Evolutionary conservation across 257 asterid species (phyloP).

Genomic region (Solanum tarijense): DNA sequence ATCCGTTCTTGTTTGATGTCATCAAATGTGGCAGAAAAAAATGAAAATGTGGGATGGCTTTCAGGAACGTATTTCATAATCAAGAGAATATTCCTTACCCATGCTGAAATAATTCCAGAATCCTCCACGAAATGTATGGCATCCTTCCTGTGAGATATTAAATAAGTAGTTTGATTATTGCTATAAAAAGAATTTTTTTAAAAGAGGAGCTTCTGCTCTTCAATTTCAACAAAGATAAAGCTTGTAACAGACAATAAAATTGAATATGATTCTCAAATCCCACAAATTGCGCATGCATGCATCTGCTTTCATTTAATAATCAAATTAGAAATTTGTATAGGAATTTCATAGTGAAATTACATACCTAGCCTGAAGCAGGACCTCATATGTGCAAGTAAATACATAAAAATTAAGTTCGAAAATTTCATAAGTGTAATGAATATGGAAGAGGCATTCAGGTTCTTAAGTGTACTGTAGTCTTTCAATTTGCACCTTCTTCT

Average conservation of each 20-base stretch:
- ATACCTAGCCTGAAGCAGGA: not conserved
- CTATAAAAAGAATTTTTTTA: accelerated
- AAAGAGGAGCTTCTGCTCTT: not conserved
- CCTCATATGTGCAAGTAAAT: not conserved
- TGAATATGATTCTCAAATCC: not conserved
- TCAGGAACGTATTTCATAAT: not conserved
- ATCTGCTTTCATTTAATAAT: not conserved
- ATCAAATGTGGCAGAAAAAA: not conserved
- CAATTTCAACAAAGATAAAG: not conserved
- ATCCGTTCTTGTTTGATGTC: not conserved
- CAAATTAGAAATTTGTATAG: not conserved
- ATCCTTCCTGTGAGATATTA: constrained; percentile 28
- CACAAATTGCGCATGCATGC: not conserved
- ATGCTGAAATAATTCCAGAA: constrained; percentile 55
- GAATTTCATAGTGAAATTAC: not conserved
- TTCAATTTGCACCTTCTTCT: not conserved
- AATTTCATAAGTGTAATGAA: not conserved
- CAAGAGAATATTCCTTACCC: constrained; percentile 21
- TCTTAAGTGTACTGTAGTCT: not conserved
- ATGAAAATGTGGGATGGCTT: not conserved
- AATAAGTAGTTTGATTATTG: not conserved
- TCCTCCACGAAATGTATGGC: constrained; percentile 41
- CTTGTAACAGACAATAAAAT: not conserved
- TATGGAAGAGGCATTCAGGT: not conserved
- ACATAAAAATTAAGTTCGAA: not conserved